phyloP scores from a whole-genome alignment of 2,329 filamentous ascomycete genomes.

The Nothophaeocryptopus gaeumannii region DNA sequence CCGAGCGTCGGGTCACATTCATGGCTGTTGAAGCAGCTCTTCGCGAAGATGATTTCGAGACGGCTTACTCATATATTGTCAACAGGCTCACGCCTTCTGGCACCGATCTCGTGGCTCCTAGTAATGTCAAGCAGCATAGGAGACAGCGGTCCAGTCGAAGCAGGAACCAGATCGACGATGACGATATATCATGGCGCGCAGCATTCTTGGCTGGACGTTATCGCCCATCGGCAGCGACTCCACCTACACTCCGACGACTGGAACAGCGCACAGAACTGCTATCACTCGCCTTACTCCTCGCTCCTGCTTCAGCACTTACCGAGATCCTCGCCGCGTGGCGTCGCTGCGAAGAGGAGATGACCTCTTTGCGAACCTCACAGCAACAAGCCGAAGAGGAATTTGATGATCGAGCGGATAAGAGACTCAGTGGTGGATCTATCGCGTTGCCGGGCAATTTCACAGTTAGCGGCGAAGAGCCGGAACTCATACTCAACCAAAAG shows the following conservation, averaged over 20 bases:
- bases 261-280: slow-evolving; percentile 81
- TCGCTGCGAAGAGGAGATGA: slow-evolving; percentile 74
- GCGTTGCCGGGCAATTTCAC: slow-evolving; percentile 47
- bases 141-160: slow-evolving; percentile 22
- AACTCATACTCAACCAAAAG: slow-evolving; percentile 39
- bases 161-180: slow-evolving; percentile 34
- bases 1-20: slow-evolving; percentile 67
- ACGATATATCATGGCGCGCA: slow-evolving; percentile 75
- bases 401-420: slow-evolving; percentile 63
- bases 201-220: slow-evolving; percentile 77
- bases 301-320: slow-evolving; percentile 66
- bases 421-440: slow-evolving; percentile 19
- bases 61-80: slow-evolving; percentile 78
- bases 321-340: slow-evolving; percentile 74
- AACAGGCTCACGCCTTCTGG: slow-evolving; percentile 56
- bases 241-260: slow-evolving; percentile 63
- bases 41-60: slow-evolving; percentile 77
- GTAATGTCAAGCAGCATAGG: slow-evolving; percentile 4
- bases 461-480: slow-evolving; percentile 34
- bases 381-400: slow-evolving; percentile 67
- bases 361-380: slow-evolving; percentile 63
- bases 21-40: slow-evolving; percentile 77
- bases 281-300: slow-evolving; percentile 70
- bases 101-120: slow-evolving; percentile 24
- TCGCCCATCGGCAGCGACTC: slow-evolving; percentile 46